A percentile compares a stretch with the other conserved stretches of the same genome.
These are phyloP conservation scores for Schizothecium vesticola DNA, from an alignment of 495 filamentous ascomycete species.

Conservation along the genomic window DNA sequence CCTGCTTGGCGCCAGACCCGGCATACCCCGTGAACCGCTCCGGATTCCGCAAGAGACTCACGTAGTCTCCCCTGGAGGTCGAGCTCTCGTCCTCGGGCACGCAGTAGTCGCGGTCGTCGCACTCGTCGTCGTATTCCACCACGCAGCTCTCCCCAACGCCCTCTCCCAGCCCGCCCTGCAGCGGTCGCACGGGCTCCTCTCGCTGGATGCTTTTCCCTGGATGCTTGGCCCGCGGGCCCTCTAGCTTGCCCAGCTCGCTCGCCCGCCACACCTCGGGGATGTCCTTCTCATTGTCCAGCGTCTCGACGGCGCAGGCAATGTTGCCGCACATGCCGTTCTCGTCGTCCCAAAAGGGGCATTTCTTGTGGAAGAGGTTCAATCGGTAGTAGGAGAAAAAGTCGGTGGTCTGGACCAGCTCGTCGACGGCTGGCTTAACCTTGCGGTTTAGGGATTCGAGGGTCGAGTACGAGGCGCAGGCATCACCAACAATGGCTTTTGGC, in stretches of 20 bases:
- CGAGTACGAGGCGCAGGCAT: conserved; percentile 88
- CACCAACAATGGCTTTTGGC: conserved; percentile 59
- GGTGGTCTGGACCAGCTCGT: conserved; percentile 75
- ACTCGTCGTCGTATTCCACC: conserved; percentile 95
- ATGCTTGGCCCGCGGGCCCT: conserved; percentile 85
- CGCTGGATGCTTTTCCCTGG: conserved; percentile 67
- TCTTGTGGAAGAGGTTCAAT: conserved; percentile 90
- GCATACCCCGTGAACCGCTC: conserved; percentile 94
- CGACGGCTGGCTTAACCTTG: conserved; percentile 70
- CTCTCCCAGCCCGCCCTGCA: conserved; percentile 78
- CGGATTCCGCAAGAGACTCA: conserved; percentile 87
- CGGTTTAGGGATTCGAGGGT: conserved; percentile 80
- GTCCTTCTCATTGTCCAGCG: conserved; percentile 89
- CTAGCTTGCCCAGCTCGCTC: conserved; percentile 85
- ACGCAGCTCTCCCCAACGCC: conserved; percentile 92
- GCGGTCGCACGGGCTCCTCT: conserved; percentile 63
- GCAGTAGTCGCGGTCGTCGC: conserved; percentile 95
- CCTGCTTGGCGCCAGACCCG: conserved; percentile 72
- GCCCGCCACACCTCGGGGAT: conserved; percentile 88
- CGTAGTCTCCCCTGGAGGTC: conserved; percentile 86
- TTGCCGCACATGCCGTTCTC: conserved; percentile 94
- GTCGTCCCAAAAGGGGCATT: conserved; percentile 94
- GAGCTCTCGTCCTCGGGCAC: conserved; percentile 91
- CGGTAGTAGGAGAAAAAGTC: conserved; percentile 98
- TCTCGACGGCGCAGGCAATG: conserved; percentile 95